Conservation (phyloP, 164 flowering plant genomes). For the Vitis amurensis region DNA sequence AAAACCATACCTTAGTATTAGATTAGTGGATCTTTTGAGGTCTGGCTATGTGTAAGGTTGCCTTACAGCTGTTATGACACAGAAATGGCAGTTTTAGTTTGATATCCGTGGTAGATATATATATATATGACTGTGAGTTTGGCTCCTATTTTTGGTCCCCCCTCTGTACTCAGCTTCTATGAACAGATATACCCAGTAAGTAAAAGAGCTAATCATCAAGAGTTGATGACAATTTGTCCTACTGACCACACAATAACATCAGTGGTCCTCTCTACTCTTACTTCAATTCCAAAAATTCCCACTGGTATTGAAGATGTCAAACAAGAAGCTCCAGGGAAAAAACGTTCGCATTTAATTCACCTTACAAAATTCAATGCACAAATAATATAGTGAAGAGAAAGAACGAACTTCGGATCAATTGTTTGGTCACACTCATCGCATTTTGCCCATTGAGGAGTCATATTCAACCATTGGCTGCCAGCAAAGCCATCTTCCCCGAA, state of each 20-base stretch:
- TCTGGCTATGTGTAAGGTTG: too few relatives aligned
- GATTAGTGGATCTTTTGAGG: background rate
- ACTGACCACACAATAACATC: slow-evolving; percentile 9
- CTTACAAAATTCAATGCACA: background rate
- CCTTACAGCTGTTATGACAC: too few relatives aligned
- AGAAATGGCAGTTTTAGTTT: too few relatives aligned
- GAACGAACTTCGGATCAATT: background rate
- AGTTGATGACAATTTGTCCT: slow-evolving; percentile 34
- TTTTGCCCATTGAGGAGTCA: slow-evolving; percentile 39
- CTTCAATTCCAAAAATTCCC: background rate
- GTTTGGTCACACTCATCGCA: slow-evolving; percentile 41
- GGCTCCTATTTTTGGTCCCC: slow-evolving; percentile 4
- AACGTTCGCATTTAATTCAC: background rate
- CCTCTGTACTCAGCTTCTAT: background rate
- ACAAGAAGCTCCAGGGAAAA: slow-evolving; percentile 11
- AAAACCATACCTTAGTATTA: background rate
- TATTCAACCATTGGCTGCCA: slow-evolving; percentile 14
- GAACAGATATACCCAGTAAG: background rate
- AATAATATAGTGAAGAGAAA: background rate
- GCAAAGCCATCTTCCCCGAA: background rate
- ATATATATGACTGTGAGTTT: background rate
- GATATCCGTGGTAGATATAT: background rate
- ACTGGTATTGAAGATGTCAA: slow-evolving; percentile 5
- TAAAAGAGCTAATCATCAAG: slow-evolving; percentile 24
- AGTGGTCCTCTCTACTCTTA: slow-evolving; percentile 5